phyloP scores from a whole-genome alignment of 2,329 filamentous ascomycete species.

The Oidium heveae region DNA sequence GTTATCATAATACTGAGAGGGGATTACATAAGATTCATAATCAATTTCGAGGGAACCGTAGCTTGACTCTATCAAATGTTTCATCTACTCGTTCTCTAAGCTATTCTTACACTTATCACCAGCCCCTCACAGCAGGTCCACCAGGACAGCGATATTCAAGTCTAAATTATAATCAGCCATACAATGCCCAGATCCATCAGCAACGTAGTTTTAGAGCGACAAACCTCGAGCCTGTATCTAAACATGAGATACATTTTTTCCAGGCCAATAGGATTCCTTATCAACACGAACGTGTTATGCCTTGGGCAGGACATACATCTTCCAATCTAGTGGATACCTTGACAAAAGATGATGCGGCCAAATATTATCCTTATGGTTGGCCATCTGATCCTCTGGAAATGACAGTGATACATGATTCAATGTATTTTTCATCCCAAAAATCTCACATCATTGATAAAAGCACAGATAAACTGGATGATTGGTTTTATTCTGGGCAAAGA shows the following conservation, averaged over 20 bases:
- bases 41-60: neutral
- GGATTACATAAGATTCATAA: neutral
- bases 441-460: constrained; percentile 3
- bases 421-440: constrained; percentile 2
- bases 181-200: neutral
- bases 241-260: neutral
- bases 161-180: neutral
- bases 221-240: neutral
- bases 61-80: neutral
- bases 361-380: constrained; percentile 11
- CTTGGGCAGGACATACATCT: constrained; percentile 2
- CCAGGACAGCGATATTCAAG: constrained; percentile 11
- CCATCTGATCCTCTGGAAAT: constrained; percentile 2
- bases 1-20: neutral
- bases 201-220: neutral
- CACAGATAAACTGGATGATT: constrained; percentile 7
- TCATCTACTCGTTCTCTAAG: neutral
- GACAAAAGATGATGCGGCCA: constrained; percentile 4
- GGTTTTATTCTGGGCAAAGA: constrained; percentile 11
- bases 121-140: constrained; percentile 15
- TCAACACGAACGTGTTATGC: neutral
- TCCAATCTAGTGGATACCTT: constrained; percentile 10
- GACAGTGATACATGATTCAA: constrained; percentile 2
- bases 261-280: neutral
- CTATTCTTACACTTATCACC: constrained; percentile 6